These are phyloP conservation scores for Lentinula lateritia DNA, from an alignment of 768 basidiomycete genomes.

Conservation along the genomic window DNA sequence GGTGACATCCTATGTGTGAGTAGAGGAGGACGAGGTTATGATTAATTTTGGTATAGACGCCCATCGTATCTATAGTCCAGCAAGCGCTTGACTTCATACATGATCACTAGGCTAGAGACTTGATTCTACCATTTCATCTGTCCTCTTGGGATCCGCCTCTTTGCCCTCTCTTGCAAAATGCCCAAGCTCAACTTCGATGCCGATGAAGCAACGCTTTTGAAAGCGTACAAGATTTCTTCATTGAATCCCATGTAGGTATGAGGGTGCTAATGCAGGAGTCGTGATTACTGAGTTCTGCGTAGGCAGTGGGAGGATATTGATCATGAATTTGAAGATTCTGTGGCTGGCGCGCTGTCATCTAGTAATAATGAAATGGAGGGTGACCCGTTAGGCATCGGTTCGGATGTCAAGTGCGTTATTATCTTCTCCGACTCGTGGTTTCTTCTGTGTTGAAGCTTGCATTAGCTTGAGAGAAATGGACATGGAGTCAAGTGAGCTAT, in stretches of 20 bases:
- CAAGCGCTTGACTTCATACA: too few species aligned
- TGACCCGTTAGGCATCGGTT: constrained; percentile 78
- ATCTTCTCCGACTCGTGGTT: neutral
- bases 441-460: constrained; percentile 5
- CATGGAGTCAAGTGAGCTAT: constrained; percentile 63
- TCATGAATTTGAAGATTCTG: constrained; percentile 73
- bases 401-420: constrained; percentile 50
- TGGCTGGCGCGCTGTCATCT: constrained; percentile 57
- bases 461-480: constrained; percentile 62
- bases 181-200: constrained; percentile 61
- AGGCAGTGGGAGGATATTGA: constrained; percentile 91
- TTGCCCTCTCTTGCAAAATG: constrained; percentile 26
- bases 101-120: too few species aligned
- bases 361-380: constrained; percentile 57
- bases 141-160: neutral
- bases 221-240: constrained; percentile 80
- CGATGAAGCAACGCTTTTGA: constrained; percentile 80
- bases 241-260: constrained; percentile 65
- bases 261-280: constrained; percentile 4
- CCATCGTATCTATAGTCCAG: too few species aligned
- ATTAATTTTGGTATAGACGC: too few species aligned
- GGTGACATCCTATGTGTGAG: too few species aligned
- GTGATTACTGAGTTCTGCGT: constrained; percentile 8
- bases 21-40: too few species aligned
- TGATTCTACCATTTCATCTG: neutral